phyloP scores from a whole-genome alignment of 2,329 filamentous ascomycete species.

The Colletotrichum lentis region DNA sequence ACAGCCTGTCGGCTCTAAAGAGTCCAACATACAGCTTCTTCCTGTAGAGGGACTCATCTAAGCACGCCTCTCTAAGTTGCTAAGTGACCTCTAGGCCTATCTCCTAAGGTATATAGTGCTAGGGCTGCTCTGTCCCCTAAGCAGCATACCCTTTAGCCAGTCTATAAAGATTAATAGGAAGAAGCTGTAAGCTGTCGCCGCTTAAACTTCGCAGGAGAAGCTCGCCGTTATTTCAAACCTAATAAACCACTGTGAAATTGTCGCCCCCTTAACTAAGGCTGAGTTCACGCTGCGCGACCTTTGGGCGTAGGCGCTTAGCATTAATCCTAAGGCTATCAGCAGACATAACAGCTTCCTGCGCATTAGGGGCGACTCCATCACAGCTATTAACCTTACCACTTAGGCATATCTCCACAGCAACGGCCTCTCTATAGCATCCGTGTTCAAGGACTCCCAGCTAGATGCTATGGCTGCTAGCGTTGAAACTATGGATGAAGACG shows the following conservation, averaged over 20 bases:
- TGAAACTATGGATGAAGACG: not conserved
- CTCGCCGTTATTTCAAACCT: too few relatives aligned
- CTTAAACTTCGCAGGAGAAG: too few relatives aligned
- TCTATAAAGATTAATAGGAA: constrained; percentile 16
- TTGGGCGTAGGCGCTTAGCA: constrained; percentile 36
- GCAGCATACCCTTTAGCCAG: too few relatives aligned
- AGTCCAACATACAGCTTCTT: too few relatives aligned
- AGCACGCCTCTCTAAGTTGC: too few relatives aligned
- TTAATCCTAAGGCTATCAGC: constrained; percentile 31
- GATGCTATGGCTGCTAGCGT: too few relatives aligned
- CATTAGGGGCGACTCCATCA: too few relatives aligned
- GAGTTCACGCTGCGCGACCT: constrained; percentile 35
- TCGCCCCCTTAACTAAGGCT: constrained; percentile 13
- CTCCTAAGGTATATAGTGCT: constrained; percentile 17
- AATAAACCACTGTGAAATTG: too few relatives aligned
- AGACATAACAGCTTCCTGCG: constrained; percentile 38
- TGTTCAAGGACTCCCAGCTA: constrained; percentile 34
- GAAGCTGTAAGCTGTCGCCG: not conserved
- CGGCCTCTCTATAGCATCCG: constrained; percentile 23
- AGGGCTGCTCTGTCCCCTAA: too few relatives aligned
- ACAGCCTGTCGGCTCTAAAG: too few relatives aligned
- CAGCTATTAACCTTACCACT: constrained; percentile 39
- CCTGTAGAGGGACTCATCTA: too few relatives aligned
- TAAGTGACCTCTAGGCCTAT: not conserved
- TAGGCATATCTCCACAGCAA: constrained; percentile 30